Percentiles rank a stretch among this genome's conserved stretches.
Conservation (phyloP, 805 yeast genomes). For the Metschnikowia lunata region DNA sequence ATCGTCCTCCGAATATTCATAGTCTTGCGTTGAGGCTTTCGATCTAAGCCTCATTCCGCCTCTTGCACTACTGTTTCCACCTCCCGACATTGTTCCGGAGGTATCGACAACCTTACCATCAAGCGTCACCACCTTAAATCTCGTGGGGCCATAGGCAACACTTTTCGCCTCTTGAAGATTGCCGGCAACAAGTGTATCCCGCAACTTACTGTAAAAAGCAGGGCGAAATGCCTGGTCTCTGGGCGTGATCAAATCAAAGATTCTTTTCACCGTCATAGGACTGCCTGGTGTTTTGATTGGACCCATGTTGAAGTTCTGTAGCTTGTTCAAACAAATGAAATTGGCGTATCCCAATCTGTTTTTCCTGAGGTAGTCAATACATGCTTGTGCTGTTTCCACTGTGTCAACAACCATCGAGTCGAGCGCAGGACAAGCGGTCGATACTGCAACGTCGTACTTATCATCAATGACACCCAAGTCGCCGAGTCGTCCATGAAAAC, state of each 20-base stretch:
- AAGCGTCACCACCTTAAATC: constrained; percentile 87
- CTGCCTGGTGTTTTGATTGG: constrained; percentile 64
- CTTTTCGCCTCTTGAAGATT: constrained; percentile 75
- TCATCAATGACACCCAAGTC: constrained; percentile 89
- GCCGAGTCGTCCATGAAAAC: constrained; percentile 88
- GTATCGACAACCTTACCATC: constrained; percentile 90
- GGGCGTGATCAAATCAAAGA: constrained; percentile 78
- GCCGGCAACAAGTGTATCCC: constrained; percentile 82
- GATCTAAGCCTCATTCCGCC: constrained; percentile 73
- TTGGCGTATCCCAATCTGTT: constrained; percentile 85
- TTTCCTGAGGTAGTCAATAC: constrained; percentile 76
- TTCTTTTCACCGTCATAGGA: constrained; percentile 62
- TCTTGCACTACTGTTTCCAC: constrained; percentile 65
- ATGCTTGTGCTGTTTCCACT: constrained; percentile 54
- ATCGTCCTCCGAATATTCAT: constrained; percentile 51
- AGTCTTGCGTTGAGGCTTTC: constrained; percentile 22
- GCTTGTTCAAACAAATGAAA: constrained; percentile 73
- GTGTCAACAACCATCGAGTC: constrained; percentile 91
- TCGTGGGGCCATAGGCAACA: constrained; percentile 77
- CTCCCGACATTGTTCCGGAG: constrained; percentile 96
- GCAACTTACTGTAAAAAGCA: constrained; percentile 84
- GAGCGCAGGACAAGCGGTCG: constrained; percentile 88
- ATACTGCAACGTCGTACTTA: constrained; percentile 85
- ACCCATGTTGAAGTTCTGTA: constrained; percentile 56
- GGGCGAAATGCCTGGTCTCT: constrained; percentile 65